Evolutionary conservation across 2,329 filamentous ascomycete species (phyloP).

Genomic region (Samsoniella hepiali): DNA sequence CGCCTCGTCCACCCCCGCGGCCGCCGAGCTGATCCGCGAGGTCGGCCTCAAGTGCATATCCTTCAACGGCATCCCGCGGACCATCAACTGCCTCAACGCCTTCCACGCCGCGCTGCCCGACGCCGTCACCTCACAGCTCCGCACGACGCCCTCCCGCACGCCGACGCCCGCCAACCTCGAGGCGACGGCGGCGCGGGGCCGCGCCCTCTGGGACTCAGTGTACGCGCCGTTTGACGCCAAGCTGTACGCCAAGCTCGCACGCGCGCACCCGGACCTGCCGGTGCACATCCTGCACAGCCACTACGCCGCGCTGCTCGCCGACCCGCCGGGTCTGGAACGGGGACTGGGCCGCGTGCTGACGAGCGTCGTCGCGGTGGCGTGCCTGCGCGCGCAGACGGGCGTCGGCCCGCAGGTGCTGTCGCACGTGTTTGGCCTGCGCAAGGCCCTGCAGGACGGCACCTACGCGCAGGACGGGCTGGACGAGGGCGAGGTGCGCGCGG

Average conservation of each 20-base stretch:
- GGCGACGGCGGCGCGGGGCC: slow-evolving; percentile 55
- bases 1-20: slow-evolving; percentile 42
- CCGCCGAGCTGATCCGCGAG: slow-evolving; percentile 71
- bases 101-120: slow-evolving; percentile 63
- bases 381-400: slow-evolving; percentile 73
- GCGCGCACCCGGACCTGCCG: slow-evolving; percentile 77
- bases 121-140: slow-evolving; percentile 51
- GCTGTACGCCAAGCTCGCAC: slow-evolving; percentile 65
- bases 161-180: slow-evolving; percentile 53
- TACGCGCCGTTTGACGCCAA: slow-evolving; percentile 73
- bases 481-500: slow-evolving; percentile 34
- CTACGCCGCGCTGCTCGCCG: slow-evolving; percentile 70
- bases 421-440: slow-evolving; percentile 76
- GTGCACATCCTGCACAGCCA: slow-evolving; percentile 74
- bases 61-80: slow-evolving; percentile 78
- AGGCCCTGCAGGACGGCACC: slow-evolving; percentile 67
- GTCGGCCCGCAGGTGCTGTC: slow-evolving; percentile 79
- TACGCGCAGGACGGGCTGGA: slow-evolving; percentile 37
- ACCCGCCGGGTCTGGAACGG: slow-evolving; percentile 50
- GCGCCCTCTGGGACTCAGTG: slow-evolving; percentile 69
- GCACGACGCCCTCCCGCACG: slow-evolving; percentile 53
- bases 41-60: slow-evolving; percentile 74
- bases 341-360: slow-evolving; percentile 69
- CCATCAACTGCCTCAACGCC: slow-evolving; percentile 76
- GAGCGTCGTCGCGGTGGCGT: slow-evolving; percentile 69